These are phyloP conservation scores for Tulasnella sp. DNA, from an alignment of 768 basidiomycete genomes.

Conservation along the genomic window DNA sequence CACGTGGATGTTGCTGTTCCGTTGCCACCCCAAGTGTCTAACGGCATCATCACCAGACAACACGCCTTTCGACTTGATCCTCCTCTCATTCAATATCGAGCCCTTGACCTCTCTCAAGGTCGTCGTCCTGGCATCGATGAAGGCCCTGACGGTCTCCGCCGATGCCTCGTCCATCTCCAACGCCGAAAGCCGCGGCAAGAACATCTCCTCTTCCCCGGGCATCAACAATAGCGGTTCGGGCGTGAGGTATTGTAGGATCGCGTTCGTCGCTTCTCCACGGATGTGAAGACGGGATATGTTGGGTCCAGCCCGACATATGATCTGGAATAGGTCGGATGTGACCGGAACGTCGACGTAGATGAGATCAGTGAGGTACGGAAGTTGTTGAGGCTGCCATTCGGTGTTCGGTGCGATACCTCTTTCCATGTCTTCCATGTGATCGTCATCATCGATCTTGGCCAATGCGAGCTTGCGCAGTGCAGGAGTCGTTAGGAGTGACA, in stretches of 20 bases:
- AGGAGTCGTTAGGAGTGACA: slow-evolving; percentile 5
- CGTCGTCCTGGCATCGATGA: slow-evolving; percentile 9
- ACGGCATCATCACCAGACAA: slow-evolving; percentile 5
- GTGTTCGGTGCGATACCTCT: background rate
- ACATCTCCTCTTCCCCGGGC: slow-evolving; percentile 6
- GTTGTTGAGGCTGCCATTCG: slow-evolving; percentile 2
- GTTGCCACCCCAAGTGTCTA: slow-evolving; percentile 13
- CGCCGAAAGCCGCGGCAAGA: slow-evolving; percentile 2
- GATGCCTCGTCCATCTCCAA: slow-evolving; percentile 9
- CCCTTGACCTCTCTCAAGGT: slow-evolving; percentile 8
- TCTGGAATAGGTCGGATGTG: background rate
- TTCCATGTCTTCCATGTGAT: background rate
- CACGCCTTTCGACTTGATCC: background rate
- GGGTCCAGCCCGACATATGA: background rate
- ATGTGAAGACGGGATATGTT: background rate
- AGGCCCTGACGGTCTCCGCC: slow-evolving; percentile 8
- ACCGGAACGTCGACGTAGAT: background rate
- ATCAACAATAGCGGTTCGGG: slow-evolving; percentile 12
- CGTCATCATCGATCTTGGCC: background rate
- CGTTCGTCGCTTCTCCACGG: slow-evolving; percentile 1
- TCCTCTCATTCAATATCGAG: slow-evolving; percentile 3
- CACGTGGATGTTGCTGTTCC: slow-evolving; percentile 9
- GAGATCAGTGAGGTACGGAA: slow-evolving; percentile 3
- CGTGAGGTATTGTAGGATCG: slow-evolving; percentile 10
- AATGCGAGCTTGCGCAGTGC: slow-evolving; percentile 3